Conservation (phyloP, 495 filamentous ascomycete species). For the Halenospora varia region DNA sequence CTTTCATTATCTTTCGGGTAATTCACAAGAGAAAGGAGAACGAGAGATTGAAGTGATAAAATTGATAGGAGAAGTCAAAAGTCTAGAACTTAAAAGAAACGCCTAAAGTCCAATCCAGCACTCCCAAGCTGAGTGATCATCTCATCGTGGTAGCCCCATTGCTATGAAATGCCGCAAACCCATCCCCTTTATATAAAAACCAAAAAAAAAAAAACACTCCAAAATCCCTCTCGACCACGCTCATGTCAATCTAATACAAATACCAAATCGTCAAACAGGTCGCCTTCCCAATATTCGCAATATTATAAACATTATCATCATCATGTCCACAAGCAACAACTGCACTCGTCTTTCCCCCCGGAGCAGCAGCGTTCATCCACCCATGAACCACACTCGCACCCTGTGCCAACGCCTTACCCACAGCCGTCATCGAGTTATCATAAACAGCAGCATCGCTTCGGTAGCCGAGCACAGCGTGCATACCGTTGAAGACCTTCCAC, state of each 20-base stretch:
- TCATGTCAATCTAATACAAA: not conserved
- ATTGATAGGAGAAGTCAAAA: no score
- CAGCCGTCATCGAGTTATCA: not conserved
- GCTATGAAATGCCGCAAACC: no score
- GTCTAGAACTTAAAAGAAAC: no score
- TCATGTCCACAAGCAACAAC: conserved; percentile 4
- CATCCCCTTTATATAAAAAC: no score
- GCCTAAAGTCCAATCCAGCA: no score
- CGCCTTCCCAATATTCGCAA: conserved; percentile 1
- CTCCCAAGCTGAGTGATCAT: no score
- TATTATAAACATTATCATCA: conserved; percentile 1
- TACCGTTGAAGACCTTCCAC: conserved; percentile 3
- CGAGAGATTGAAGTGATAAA: no score
- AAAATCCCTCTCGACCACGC: no score
- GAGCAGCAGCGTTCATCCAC: not conserved
- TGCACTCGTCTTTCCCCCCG: not conserved
- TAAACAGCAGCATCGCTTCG: not conserved
- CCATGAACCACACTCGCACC: not conserved
- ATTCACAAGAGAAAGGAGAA: no score
- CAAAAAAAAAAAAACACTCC: no score
- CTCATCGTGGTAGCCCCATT: no score
- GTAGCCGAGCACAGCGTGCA: conserved; percentile 6
- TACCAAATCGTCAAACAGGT: not conserved
- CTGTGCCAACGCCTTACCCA: not conserved
- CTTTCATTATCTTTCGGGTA: no score